Evolutionary conservation across 106 monocot species (phyloP), one percentile per base, ranked within the genome.

Genomic region (Amphibolis antarctica): DNA sequence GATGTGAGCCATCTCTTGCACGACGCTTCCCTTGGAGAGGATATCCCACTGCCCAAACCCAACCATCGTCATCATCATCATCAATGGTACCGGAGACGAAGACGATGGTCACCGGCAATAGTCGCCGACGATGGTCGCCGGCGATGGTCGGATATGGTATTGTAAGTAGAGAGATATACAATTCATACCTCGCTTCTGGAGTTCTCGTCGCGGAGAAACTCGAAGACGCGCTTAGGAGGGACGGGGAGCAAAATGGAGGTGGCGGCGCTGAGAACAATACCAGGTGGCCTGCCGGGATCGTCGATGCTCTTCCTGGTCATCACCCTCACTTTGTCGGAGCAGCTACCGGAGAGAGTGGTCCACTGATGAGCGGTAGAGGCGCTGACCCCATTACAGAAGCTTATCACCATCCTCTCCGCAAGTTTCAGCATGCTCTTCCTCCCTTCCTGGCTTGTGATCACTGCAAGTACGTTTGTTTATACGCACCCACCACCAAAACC

Each of bases 141-240:
- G n/a, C n/a, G n/a, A n/a, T n/a, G n/a, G n/a, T n/a, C n/a, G n/a
- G n/a, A n/a, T n/a, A n/a, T n/a, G n/a, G n/a, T n/a, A n/a, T n/a
- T n/a, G n/a, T n/a, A n/a, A n/a, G n/a, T n/a, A n/a, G n/a, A n/a
- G n/a, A n/a, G n/a, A n/a, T n/a, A n/a, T n/a, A n/a, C n/a, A n/a
- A n/a, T n/a, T n/a, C n/a, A n/a, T 78, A 93, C 92, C 92, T 82
- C 85, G 28, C 80, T 93, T n/a, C 92, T 75, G 56, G 88, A 85
- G 63, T 76, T 85, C 74, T 85, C 82, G 44, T 88, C 80, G 19
- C 92, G 80, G 0, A 93, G 88, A 67, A 93, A 93, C 69, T 93
- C 92, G 25, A 93, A 93, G 49, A 93, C 88, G 43, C 82, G 76
- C 66, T 85, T 85, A 6, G 92, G 88, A 7, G 82, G 55, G 1